Evolutionary conservation across 148 eudicot genomes (phyloP).

Genomic region (Bassia scoparia): DNA sequence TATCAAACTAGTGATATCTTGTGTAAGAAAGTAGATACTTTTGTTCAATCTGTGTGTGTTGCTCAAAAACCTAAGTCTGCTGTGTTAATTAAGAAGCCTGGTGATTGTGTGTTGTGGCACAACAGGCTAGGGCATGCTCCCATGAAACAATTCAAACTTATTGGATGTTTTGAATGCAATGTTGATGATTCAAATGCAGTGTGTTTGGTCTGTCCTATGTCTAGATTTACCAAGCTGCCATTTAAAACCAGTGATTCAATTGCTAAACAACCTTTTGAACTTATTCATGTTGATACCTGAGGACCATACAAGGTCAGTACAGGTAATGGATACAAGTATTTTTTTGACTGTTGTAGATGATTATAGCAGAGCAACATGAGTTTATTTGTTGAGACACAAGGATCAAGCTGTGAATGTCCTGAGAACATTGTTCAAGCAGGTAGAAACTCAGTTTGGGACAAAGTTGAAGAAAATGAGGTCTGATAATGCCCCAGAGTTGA

Average conservation of each 20-base stretch:
- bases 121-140: not conserved
- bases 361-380: no score
- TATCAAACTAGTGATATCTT: no score
- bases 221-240: not conserved
- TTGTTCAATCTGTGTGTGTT: no score
- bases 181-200: not conserved
- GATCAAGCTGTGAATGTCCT: not conserved
- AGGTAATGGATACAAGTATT: not conserved
- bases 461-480: not conserved
- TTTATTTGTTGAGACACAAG: not conserved
- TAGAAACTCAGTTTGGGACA: not conserved
- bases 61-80: not conserved
- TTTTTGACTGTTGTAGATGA: conserved; percentile 1
- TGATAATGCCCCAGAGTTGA: not conserved
- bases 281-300: not conserved
- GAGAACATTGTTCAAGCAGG: not conserved
- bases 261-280: not conserved
- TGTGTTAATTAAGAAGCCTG: not conserved
- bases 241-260: not conserved
- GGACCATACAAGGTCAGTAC: not conserved
- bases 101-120: not conserved
- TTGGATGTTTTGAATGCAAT: no score
- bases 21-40: not conserved
- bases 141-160: not conserved
- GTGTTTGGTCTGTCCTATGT: not conserved